Evolutionary conservation across 1,139 yeast genomes (phyloP).

Genomic region (Geotrichum australiense): DNA sequence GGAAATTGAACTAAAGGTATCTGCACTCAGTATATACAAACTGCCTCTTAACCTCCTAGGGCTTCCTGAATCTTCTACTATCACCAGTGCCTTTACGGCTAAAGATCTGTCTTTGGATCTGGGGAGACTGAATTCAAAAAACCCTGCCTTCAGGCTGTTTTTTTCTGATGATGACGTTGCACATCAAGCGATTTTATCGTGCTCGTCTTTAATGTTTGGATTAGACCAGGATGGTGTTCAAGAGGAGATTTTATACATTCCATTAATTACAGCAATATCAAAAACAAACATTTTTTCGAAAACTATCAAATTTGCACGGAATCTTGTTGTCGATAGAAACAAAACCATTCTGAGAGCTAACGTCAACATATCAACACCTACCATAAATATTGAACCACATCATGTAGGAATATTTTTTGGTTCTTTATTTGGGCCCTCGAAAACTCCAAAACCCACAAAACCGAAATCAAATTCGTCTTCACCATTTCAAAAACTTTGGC

Average conservation of each 20-base stretch:
- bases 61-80: background rate
- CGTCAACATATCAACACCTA: slow-evolving; percentile 35
- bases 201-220: slow-evolving; percentile 35
- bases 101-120: slow-evolving; percentile 36
- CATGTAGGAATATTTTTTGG: slow-evolving; percentile 30
- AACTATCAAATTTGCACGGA: slow-evolving; percentile 28
- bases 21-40: slow-evolving; percentile 27
- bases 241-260: slow-evolving; percentile 37
- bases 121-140: slow-evolving; percentile 34
- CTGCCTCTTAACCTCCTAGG: slow-evolving; percentile 18
- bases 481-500: slow-evolving; percentile 29
- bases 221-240: slow-evolving; percentile 27
- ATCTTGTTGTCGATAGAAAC: slow-evolving; percentile 22
- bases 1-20: slow-evolving; percentile 33
- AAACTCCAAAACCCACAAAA: background rate
- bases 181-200: slow-evolving; percentile 37
- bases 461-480: slow-evolving; percentile 6
- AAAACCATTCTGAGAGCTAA: slow-evolving; percentile 31
- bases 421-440: slow-evolving; percentile 16
- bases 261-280: slow-evolving; percentile 34
- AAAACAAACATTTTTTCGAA: slow-evolving; percentile 35
- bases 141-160: slow-evolving; percentile 37
- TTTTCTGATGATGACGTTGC: slow-evolving; percentile 34
- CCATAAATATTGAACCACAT: slow-evolving; percentile 33
- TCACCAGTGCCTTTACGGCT: slow-evolving; percentile 28